phyloP scores from a whole-genome alignment of 139 green algal genomes.

The Chlorella sp. region DNA sequence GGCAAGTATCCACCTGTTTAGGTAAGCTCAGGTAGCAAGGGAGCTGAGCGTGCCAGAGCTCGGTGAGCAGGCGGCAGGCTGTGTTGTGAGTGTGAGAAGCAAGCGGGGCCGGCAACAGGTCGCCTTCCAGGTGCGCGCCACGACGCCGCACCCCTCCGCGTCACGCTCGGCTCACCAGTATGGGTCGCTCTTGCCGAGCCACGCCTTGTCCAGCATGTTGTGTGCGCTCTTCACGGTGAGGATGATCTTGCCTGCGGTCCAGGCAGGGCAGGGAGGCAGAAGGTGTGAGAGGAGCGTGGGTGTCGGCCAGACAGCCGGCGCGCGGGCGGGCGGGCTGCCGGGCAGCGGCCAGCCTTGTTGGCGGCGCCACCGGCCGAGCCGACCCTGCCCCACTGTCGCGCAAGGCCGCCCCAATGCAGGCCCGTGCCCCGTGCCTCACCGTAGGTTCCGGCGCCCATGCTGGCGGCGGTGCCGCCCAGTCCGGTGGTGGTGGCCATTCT shows the following conservation, averaged over 20 bases:
- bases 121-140: not conserved
- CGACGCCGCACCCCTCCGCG: too few species aligned
- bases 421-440: not conserved
- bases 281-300: not conserved
- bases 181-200: slow-evolving; percentile 47
- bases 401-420: not conserved
- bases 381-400: not conserved
- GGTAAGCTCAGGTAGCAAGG: too few species aligned
- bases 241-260: slow-evolving; percentile 13
- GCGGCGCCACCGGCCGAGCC: not conserved
- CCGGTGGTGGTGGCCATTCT: slow-evolving; percentile 3
- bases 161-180: slow-evolving; percentile 18
- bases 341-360: not conserved
- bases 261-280: not conserved
- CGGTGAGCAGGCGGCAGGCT: too few species aligned
- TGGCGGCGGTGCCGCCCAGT: slow-evolving; percentile 1
- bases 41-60: too few species aligned
- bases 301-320: not conserved
- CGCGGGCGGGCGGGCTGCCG: not conserved
- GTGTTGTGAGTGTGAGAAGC: too few species aligned
- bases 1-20: too few species aligned
- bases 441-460: slow-evolving; percentile 12
- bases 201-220: slow-evolving; percentile 47
- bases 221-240: slow-evolving; percentile 44
- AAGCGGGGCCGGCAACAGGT: not conserved